These are phyloP conservation scores for Benincasa hispida DNA, from an alignment of 306 rosid species.

Conservation along the genomic window DNA sequence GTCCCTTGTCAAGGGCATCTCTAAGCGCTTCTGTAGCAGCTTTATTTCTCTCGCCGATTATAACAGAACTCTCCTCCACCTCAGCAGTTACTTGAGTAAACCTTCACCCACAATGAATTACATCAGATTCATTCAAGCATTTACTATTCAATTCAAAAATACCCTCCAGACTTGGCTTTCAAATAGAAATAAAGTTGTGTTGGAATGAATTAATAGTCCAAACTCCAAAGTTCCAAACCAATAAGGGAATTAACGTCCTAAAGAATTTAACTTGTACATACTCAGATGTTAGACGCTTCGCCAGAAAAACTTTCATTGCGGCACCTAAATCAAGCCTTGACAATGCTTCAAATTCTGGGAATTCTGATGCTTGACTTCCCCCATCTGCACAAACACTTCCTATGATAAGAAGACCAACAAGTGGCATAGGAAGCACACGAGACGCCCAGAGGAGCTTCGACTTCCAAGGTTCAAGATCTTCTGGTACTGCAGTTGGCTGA, in stretches of 20 bases:
- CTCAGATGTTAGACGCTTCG: constrained; percentile 78
- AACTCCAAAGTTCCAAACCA: background rate
- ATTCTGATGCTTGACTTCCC: constrained; percentile 55
- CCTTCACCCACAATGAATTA: constrained; percentile 27
- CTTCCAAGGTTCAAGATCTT: constrained; percentile 80
- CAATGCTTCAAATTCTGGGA: constrained; percentile 87
- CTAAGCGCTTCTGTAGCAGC: constrained; percentile 54
- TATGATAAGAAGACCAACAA: constrained; percentile 76
- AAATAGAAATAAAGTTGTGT: background rate
- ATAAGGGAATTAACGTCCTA: background rate
- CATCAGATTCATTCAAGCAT: constrained; percentile 13
- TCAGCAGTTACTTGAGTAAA: constrained; percentile 65
- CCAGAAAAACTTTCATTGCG: constrained; percentile 87
- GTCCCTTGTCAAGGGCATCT: constrained; percentile 51
- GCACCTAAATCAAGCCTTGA: constrained; percentile 85
- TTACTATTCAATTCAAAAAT: background rate
- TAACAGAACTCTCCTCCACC: constrained; percentile 73
- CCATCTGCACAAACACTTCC: constrained; percentile 63
- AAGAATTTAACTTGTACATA: constrained; percentile 15
- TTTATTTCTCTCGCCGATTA: constrained; percentile 77
- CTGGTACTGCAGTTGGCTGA: constrained; percentile 40
- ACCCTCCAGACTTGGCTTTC: background rate
- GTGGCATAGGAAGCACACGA: constrained; percentile 95
- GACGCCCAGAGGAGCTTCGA: constrained; percentile 94
- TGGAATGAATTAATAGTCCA: background rate